Conservation (phyloP, 2,329 filamentous ascomycete species). For the Emmonsiellopsis sp. region DNA sequence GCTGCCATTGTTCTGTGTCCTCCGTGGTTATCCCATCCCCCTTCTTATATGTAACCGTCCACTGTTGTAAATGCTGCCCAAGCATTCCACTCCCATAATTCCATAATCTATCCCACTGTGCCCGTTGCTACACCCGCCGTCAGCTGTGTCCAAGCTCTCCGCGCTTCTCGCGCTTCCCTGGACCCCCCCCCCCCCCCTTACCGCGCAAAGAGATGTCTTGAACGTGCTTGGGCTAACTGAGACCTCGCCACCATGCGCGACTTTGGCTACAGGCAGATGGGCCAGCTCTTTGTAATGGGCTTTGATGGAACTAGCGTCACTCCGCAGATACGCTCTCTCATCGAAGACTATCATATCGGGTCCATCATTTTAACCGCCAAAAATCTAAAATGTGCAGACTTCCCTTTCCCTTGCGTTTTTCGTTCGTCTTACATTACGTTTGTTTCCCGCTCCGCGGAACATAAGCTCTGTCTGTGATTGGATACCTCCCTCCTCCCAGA, state of each 20-base stretch:
- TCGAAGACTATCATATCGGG: constrained; percentile 66
- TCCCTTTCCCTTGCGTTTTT: constrained; percentile 27
- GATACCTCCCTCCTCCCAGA: not conserved
- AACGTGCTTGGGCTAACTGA: constrained; percentile 20
- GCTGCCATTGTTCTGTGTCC: too few relatives aligned
- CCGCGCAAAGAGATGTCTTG: constrained; percentile 1
- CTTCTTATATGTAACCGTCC: too few relatives aligned
- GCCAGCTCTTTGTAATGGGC: constrained; percentile 57
- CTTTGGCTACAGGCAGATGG: constrained; percentile 44
- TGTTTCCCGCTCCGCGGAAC: not conserved
- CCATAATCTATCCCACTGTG: too few relatives aligned
- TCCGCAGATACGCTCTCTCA: constrained; percentile 52
- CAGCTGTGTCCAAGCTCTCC: too few relatives aligned
- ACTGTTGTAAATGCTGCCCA: too few relatives aligned
- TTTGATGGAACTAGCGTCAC: constrained; percentile 57
- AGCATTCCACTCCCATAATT: too few relatives aligned
- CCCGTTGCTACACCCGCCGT: too few relatives aligned
- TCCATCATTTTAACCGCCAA: constrained; percentile 63
- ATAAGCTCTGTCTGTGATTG: constrained; percentile 1
- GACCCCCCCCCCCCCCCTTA: not conserved
- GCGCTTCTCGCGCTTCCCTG: too few relatives aligned
- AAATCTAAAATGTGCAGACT: constrained; percentile 50
- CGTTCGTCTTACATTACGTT: not conserved
- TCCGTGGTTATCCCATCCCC: too few relatives aligned
- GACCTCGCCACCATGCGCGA: constrained; percentile 64